Base-by-base conservation (phyloP, 495 filamentous ascomycete species). In the Trichocladium uniseriatum region DNA sequence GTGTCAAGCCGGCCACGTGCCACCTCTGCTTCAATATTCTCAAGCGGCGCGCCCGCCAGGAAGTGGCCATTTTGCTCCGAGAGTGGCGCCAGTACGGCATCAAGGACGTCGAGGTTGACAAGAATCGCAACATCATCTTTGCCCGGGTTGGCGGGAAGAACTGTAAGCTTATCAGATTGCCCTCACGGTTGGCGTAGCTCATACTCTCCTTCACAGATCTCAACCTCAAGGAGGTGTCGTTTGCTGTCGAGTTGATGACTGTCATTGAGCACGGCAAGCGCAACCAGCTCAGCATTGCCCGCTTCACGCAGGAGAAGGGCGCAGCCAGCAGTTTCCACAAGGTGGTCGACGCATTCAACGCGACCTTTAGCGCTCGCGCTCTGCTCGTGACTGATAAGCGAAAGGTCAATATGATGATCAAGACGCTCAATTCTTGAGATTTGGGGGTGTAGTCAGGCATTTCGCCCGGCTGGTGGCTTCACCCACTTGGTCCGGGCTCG, bases 251-350 rank as follows among this genome's bases (percentile, higher is more conserved):
- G 59, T 75, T 97, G 56, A 90, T 87, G 67, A 86, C 81, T 9
- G 79, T 94, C 10, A 82, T 90, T 28, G 85, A 94, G 62, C 83
- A 87, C 53, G 85, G 86, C 29, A 78, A 75, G 56, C 74, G 79
- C 45, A 78, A 78, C 48, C 61, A 61, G 27, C 75, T 95, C 15
- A 82, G 81, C 63, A 77, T 95, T 37, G 86, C 83, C 20, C 80
- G 86, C 14, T 86, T 96, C 68, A 88, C 83, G 24, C 91, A 95
- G 59, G 86, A 90, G 58, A 79, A 80, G 38, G 92, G 92, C 15
- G 88, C 90, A 0, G 90, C 86, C 1, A 84, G 79, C 45, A 89
- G 83, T 24, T 94, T 98, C 69, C 73, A 85, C 57, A 80, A 79
- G 55, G 84, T 94, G 6, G 75, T 94, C n/a, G 84, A 87, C 28